Evolutionary conservation across 148 eudicot genomes (phyloP), one percentile per base, ranked within the genome.

Genomic region (Spergularia marina): DNA sequence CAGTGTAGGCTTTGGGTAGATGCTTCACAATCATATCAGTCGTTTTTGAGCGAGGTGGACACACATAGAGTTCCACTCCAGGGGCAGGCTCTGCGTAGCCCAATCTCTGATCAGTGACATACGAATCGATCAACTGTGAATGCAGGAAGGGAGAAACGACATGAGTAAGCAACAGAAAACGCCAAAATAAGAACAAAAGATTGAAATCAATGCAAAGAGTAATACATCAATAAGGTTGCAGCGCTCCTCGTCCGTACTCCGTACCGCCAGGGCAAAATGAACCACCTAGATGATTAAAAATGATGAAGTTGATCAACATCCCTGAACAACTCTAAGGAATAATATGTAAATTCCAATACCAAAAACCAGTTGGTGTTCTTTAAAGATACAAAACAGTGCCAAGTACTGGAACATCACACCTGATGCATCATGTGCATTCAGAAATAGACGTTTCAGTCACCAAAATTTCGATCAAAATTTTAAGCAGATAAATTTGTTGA

Each of bases 31-130:
- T 85, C 84, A 92, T 84, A 60, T 95, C 97, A 34, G 84, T 57
- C 53, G 89, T 82, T 74, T 73, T 85, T 30, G 87, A 53, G 60
- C 88, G 83, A 0, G 93, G 89, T 4, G 97, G 94, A 73, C 95
- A 89, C 47, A 92, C 79, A 74, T 95, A 95, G 0, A 95, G 76
- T 77, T 95, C 98, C 12, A 89, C 87, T 53, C 96, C 98, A 2
- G 92, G 65, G 23, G 86, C 79, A 17, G 97, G 97, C 81, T 90
- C 98, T 0, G 97, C 96, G 70, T 85, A 89, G 18, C 98, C 98
- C 53, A 92, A 65, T 84, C 98, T 83, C 61, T 89, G 86, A 55
- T 95, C 98, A 12, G 76, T n/a, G 17, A 82, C 78, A 62, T 90
- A 95, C 9, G 98, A 91, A 66, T 90, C 87, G 49, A 85, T 84